phyloP scores from a whole-genome alignment of 371 early-diverging fungal species.

The Coemansia sp. region DNA sequence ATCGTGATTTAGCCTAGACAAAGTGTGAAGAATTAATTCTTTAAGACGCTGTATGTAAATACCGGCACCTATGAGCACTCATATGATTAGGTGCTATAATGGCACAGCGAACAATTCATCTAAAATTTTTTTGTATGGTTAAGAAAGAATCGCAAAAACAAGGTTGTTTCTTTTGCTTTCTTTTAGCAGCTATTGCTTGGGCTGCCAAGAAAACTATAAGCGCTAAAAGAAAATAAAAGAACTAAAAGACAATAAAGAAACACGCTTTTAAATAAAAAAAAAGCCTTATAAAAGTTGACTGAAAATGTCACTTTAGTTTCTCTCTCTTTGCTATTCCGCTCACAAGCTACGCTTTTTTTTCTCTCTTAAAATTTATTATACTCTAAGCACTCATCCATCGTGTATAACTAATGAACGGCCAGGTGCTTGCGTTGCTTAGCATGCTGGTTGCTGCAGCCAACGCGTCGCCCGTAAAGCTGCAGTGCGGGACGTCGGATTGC shows the following conservation, averaged over 20 bases:
- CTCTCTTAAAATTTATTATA: background rate
- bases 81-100: conserved; percentile 7
- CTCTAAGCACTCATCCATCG: background rate
- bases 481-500: conserved; percentile 2
- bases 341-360: background rate
- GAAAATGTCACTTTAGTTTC: too few relatives aligned
- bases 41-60: background rate
- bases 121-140: background rate
- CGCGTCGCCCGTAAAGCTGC: background rate
- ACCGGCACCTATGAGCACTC: background rate
- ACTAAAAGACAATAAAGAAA: too few relatives aligned
- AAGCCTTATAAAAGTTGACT: too few relatives aligned
- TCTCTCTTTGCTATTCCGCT: too few relatives aligned
- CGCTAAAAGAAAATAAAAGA: too few relatives aligned
- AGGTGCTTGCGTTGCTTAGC: background rate
- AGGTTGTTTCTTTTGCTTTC: background rate
- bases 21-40: too few relatives aligned
- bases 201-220: too few relatives aligned
- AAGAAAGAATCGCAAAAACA: background rate
- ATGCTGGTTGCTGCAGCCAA: background rate
- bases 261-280: background rate
- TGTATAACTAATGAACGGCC: background rate
- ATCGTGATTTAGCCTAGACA: background rate
- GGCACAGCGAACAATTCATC: background rate
- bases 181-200: background rate